These are phyloP conservation scores for Escallonia herrerae DNA, from an alignment of 129 eudicot genomes.

Conservation along the genomic window DNA sequence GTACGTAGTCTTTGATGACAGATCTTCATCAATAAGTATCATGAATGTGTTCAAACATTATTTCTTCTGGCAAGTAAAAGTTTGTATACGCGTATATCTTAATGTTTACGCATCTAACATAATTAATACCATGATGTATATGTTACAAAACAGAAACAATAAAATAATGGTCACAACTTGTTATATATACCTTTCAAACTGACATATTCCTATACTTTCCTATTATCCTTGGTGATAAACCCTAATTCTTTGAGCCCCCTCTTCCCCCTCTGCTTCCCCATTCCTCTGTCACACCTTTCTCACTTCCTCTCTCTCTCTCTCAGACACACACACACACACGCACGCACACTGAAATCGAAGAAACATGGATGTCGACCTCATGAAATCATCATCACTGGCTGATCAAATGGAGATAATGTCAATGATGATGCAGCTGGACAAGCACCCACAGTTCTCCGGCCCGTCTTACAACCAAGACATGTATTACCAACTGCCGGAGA, in stretches of 20 bases:
- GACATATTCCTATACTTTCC: slow-evolving; percentile 28
- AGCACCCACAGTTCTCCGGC: slow-evolving; percentile 19
- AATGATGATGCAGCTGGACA: slow-evolving; percentile 30
- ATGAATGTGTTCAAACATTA: not conserved
- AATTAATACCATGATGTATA: slow-evolving; percentile 21
- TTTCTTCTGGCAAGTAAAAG: no score
- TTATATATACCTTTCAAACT: slow-evolving; percentile 34
- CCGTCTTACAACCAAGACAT: slow-evolving; percentile 24
- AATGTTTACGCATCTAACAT: slow-evolving; percentile 4
- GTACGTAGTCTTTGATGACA: not conserved
- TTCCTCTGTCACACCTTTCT: not conserved
- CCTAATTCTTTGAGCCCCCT: slow-evolving; percentile 13
- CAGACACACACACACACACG: not conserved
- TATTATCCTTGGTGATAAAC: slow-evolving; percentile 15
- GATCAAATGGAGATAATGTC: slow-evolving; percentile 33
- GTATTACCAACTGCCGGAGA: slow-evolving; percentile 18
- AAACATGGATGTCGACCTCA: not conserved
- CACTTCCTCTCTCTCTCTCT: not conserved
- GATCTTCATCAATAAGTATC: not conserved
- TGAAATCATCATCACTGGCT: not conserved
- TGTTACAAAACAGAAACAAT: not conserved
- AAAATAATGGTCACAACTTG: slow-evolving; percentile 11
- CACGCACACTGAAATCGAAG: not conserved
- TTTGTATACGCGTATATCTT: not conserved
- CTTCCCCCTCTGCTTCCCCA: slow-evolving; percentile 1